These are phyloP conservation scores for Tylopilus vinaceipallidus DNA, from an alignment of 768 basidiomycete species.

Conservation along the genomic window DNA sequence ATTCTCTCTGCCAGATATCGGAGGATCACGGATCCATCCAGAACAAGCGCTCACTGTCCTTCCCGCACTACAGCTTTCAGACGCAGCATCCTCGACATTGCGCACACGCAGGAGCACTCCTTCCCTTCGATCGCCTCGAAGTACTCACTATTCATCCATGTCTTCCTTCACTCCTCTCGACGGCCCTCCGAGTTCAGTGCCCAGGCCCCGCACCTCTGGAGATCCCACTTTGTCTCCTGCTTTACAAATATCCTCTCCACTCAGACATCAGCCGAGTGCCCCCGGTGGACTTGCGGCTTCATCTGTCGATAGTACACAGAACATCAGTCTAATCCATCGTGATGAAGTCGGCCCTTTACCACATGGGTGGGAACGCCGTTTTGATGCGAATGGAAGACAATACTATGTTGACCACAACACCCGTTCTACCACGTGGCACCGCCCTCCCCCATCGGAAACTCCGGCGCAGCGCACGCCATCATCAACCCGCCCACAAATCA, in stretches of 20 bases:
- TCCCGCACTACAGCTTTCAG: slow-evolving; percentile 15
- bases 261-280: slow-evolving; percentile 13
- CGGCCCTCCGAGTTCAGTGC: slow-evolving; percentile 1
- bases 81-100: slow-evolving; percentile 11
- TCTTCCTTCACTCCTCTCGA: slow-evolving; percentile 18
- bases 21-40: slow-evolving; percentile 17
- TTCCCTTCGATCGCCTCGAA: slow-evolving; percentile 23
- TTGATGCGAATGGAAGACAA: slow-evolving; percentile 59
- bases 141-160: slow-evolving; percentile 16
- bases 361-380: slow-evolving; percentile 79
- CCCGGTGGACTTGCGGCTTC: slow-evolving; percentile 5
- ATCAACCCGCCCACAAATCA: slow-evolving; percentile 14
- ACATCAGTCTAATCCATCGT: slow-evolving; percentile 36
- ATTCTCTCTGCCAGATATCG: slow-evolving; percentile 42
- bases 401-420: slow-evolving; percentile 91
- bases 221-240: slow-evolving; percentile 10
- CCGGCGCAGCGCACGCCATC: slow-evolving; percentile 17
- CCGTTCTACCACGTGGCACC: slow-evolving; percentile 79
- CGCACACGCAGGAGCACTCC: slow-evolving; percentile 23
- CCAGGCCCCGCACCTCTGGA: slow-evolving; percentile 18
- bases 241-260: slow-evolving; percentile 11
- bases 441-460: slow-evolving; percentile 36
- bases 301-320: slow-evolving; percentile 2
- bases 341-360: slow-evolving; percentile 68
- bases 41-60: slow-evolving; percentile 17